Evolutionary conservation across 805 yeast species (phyloP), one percentile per base, ranked within the genome.

Genomic region (Candida multigemmis): DNA sequence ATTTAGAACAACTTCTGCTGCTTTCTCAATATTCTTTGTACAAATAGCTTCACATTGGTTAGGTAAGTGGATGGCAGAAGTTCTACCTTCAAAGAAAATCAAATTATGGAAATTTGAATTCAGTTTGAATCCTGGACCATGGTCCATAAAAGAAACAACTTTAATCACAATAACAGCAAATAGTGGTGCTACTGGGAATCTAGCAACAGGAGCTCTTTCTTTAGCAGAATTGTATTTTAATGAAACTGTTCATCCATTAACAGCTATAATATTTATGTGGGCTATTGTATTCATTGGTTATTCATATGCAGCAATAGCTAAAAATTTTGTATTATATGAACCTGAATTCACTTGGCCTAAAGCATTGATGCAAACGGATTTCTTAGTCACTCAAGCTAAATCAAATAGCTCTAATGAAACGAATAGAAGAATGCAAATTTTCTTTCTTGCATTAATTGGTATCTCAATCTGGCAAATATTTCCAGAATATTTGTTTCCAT

Each of bases 101-200:
- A 27, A 26, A 9, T 27, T 41, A 5, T 30, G 53, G 5, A 28
- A 34, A 14, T 35, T 44, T 23, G 33, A 35, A 16, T 56, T 66
- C 35, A 50, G 50, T 28, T 37, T 65, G 26, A 69, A 70, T 32
- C 76, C 77, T 0, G 69, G 73, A 2, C 74, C 76, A 0, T 70
- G 74, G 74, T 48, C 71, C 4, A 59, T 70, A 22, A 68, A 69
- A 32, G 76, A 70, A 37, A 59, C 74, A 6, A 65, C 70, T 18
- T 31, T 76, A 52, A 57, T 71, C 19, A 64, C 73, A 6, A 51
- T 68, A 16, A 61, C 74, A 2, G 74, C 74, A 3, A 67, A 66
- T 15, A 57, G 67, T 19, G 65, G 73, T 12, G 65, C 79, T 32
- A 60, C 74, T 1, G 73, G 73, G 1, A 67, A 65, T 32, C 51